Percentiles rank a stretch among this genome's conserved stretches.
These are phyloP conservation scores for Zygotorulaspora mrakii DNA, from an alignment of 1,139 yeast species.

Conservation along the genomic window DNA sequence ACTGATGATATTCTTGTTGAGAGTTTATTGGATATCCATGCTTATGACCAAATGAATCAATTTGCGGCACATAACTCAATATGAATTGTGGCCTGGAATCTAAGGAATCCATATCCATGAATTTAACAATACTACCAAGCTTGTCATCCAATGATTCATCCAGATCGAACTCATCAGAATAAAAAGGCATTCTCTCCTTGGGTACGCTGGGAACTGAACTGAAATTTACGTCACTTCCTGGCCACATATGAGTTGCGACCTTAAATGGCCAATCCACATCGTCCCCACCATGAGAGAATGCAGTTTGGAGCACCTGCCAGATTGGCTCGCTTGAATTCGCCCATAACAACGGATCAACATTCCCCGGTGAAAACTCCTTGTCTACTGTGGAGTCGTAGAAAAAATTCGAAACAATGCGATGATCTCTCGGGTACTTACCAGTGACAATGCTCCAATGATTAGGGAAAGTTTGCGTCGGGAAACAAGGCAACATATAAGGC, in stretches of 20 bases:
- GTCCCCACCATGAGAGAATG: constrained; percentile 35
- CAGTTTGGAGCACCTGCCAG: constrained; percentile 73
- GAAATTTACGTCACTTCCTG: constrained; percentile 77
- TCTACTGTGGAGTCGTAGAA: constrained; percentile 61
- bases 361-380: constrained; percentile 61
- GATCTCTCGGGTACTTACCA: constrained; percentile 77
- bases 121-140: constrained; percentile 51
- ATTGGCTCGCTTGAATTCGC: constrained; percentile 73
- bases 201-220: constrained; percentile 32
- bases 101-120: constrained; percentile 58
- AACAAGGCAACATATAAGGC: constrained; percentile 82
- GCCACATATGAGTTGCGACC: constrained; percentile 94
- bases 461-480: constrained; percentile 87
- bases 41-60: constrained; percentile 71
- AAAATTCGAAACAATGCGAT: constrained; percentile 83
- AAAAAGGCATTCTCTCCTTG: constrained; percentile 45
- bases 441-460: constrained; percentile 91
- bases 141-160: constrained; percentile 59
- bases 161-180: constrained; percentile 61
- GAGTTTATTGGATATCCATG: constrained; percentile 43
- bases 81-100: constrained; percentile 67
- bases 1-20: constrained; percentile 45
- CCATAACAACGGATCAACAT: constrained; percentile 53
- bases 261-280: constrained; percentile 39
- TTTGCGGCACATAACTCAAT: constrained; percentile 75